Base-by-base conservation (phyloP, 305 asterid genomes). In the Solanum hybrid region DNA sequence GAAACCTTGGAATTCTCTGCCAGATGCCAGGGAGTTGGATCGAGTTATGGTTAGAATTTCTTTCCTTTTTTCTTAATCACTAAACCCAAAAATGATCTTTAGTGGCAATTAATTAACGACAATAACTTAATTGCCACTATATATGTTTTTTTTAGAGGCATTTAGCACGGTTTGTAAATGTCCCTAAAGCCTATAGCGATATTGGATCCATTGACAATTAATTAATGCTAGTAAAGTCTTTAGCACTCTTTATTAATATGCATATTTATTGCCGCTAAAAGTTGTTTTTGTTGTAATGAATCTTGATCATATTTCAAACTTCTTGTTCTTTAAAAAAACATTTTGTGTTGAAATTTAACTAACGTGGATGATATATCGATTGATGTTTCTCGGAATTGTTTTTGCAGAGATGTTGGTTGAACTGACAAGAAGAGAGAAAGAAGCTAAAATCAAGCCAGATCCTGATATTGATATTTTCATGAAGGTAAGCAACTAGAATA, bases 391-490 rank as follows among this genome's bases (percentile, higher is more conserved):
- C 10, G 90, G 71, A 26, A 26, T 0, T n/a, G 0, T 7, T 94
- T 9, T 66, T 36, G 89, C 36, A 87, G 95, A 94, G 78, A 89
- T 93, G 94, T 27, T 93, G 60, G 94, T 90, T 51, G 96, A 94
- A 86, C 35, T 94, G 75, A 86, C 93, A 27, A 94, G 95, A 86
- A 93, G 94, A 76, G 95, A 94, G 90, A 93, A 92, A 89, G 93
- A 93, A 32, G 94, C 94, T 6, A 92, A 92, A 69, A 93, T 93
- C 32, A 93, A 93, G 88, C 96, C 95, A 38, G 94, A 94, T 92
- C 91, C 95, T n/a, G 96, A 94, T 88, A 76, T 93, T 89, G 96
- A 94, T 17, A 91, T 93, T 72, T 93, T 89, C 87, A 93, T 94
- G 96, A 94, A 94, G 95, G 96, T 93, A 91, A 66, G 90, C 13